Conservation (phyloP, 495 filamentous ascomycete species). For the Aspergillus campestris region DNA sequence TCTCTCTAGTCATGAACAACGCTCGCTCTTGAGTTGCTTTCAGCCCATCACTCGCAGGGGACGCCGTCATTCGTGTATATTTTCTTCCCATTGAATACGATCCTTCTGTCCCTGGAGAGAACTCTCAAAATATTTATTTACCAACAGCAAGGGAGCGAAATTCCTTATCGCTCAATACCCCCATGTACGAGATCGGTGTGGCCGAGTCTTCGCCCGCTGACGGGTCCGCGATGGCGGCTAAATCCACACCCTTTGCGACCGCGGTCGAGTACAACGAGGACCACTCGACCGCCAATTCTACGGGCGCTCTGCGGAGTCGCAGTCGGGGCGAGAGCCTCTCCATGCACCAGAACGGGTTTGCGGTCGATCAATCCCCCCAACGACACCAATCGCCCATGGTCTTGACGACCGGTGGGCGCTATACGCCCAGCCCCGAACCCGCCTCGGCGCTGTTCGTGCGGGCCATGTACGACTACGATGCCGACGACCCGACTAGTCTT, state of each 20-base stretch:
- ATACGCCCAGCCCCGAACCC: conserved; percentile 57
- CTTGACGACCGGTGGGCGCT: conserved; percentile 39
- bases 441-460: conserved; percentile 82
- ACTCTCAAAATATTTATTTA: no score
- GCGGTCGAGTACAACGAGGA: conserved; percentile 41
- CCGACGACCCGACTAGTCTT: conserved; percentile 91
- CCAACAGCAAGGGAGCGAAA: no score
- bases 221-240: conserved; percentile 26
- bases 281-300: conserved; percentile 25
- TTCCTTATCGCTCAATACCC: conserved; percentile 3
- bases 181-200: conserved; percentile 30
- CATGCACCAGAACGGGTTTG: conserved; percentile 13
- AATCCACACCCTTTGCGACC: conserved; percentile 33
- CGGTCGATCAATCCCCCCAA: conserved; percentile 21
- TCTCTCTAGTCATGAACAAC: no score
- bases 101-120: no score
- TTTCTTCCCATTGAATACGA: no score
- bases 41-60: no score
- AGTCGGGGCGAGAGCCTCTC: conserved; percentile 25
- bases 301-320: conserved; percentile 23
- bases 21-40: no score
- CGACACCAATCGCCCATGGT: conserved; percentile 25
- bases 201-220: conserved; percentile 28
- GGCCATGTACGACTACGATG: conserved; percentile 94
- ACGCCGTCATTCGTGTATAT: no score